Evolutionary conservation across 2,329 filamentous ascomycete species (phyloP).

Genomic region (Teratosphaeriaceae sp.): DNA sequence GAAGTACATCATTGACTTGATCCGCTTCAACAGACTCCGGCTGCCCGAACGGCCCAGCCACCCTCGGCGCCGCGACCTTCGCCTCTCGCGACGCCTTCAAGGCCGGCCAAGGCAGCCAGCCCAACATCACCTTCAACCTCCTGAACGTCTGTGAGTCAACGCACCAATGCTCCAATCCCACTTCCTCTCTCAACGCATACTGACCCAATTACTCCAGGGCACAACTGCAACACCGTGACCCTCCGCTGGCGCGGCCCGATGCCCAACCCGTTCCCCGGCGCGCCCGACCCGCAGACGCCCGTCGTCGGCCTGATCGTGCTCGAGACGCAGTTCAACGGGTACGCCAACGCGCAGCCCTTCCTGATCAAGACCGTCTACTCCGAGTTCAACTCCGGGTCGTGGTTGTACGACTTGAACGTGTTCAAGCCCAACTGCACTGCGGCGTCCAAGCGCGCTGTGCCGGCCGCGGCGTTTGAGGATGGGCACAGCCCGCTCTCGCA

Average conservation of each 20-base stretch:
- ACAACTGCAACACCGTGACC: conserved; percentile 26
- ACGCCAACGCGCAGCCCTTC: conserved; percentile 14
- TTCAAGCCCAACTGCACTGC: conserved; percentile 5
- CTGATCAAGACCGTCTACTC: conserved; percentile 23
- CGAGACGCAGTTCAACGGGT: conserved; percentile 9
- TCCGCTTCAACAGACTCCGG: conserved; percentile 1
- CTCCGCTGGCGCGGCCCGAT: conserved; percentile 19
- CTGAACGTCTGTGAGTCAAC: conserved; percentile 21
- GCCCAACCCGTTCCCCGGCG: conserved; percentile 7
- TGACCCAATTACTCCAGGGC: conserved; percentile 4
- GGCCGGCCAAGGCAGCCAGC: conserved; percentile 24
- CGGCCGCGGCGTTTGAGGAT: too few relatives aligned
- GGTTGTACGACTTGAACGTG: conserved; percentile 6
- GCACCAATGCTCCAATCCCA: background rate
- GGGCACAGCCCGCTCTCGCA: too few relatives aligned
- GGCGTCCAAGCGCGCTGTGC: too few relatives aligned
- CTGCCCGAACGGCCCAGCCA: conserved; percentile 1
- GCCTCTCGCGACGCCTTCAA: conserved; percentile 19
- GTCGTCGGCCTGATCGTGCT: conserved; percentile 22
- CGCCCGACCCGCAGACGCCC: conserved; percentile 12
- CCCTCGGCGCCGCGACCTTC: conserved; percentile 23
- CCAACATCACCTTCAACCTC: conserved; percentile 25
- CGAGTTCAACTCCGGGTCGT: conserved; percentile 15
- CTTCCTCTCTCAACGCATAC: background rate
- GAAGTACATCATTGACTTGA: background rate